Conservation (phyloP, 2,329 filamentous ascomycete species). For the Fusarium bulbicola region DNA sequence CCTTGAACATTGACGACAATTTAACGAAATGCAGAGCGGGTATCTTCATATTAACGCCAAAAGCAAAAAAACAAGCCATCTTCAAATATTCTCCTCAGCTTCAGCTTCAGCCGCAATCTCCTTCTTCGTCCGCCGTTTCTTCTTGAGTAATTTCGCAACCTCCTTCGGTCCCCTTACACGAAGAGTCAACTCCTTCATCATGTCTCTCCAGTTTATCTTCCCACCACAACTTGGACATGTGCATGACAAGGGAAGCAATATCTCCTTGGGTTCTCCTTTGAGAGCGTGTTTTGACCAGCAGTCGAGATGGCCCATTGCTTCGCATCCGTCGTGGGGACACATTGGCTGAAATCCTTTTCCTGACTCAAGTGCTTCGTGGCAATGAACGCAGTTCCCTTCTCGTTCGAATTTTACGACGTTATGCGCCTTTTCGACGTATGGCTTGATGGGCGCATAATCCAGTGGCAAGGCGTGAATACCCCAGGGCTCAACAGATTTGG, state of each 20-base stretch:
- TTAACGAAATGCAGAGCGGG: conserved; percentile 2
- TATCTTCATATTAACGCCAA: conserved; percentile 29
- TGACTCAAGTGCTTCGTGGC: conserved; percentile 55
- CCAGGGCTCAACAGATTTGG: conserved; percentile 40
- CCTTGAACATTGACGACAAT: background rate
- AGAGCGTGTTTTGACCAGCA: conserved; percentile 68
- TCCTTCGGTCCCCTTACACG: conserved; percentile 76
- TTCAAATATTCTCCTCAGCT: conserved; percentile 14
- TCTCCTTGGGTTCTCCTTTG: conserved; percentile 45
- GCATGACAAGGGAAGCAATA: conserved; percentile 74
- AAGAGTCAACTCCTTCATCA: conserved; percentile 85
- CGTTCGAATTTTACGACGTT: conserved; percentile 64
- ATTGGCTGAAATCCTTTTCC: conserved; percentile 64
- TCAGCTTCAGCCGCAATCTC: conserved; percentile 12
- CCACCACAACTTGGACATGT: conserved; percentile 75
- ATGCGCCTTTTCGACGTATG: conserved; percentile 64
- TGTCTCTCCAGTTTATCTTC: conserved; percentile 73
- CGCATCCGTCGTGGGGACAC: conserved; percentile 63
- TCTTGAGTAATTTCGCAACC: conserved; percentile 73
- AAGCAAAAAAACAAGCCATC: background rate
- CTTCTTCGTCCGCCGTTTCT: conserved; percentile 48
- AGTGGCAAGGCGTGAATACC: conserved; percentile 65
- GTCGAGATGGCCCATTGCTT: conserved; percentile 66
- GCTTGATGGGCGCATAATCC: conserved; percentile 63
- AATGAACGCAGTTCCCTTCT: conserved; percentile 65